phyloP scores from a whole-genome alignment of 2,329 filamentous ascomycete species.

The Pseudocercospora vitis region DNA sequence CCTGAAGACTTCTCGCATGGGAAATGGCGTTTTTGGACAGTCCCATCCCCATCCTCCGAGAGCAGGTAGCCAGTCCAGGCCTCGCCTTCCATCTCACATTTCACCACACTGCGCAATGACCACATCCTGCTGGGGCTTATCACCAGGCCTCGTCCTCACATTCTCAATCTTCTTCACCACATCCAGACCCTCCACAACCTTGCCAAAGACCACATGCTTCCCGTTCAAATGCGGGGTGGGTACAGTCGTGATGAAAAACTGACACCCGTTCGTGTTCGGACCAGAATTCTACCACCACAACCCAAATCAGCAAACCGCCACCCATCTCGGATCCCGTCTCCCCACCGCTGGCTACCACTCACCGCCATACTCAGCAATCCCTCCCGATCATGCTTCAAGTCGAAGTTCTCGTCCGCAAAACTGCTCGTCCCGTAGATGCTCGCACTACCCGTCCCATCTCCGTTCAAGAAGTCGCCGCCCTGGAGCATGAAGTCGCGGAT shows the following conservation, averaged over 20 bases:
- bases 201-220: constrained; percentile 95
- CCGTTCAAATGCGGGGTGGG: constrained; percentile 83
- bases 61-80: neutral
- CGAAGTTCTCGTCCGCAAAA: constrained; percentile 91
- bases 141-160: constrained; percentile 77
- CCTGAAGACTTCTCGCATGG: too few species aligned
- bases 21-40: too few species aligned
- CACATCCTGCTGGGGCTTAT: constrained; percentile 82
- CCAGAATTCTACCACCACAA: constrained; percentile 69
- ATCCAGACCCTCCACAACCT: constrained; percentile 85
- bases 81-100: constrained; percentile 60
- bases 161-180: constrained; percentile 90
- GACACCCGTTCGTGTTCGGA: constrained; percentile 87
- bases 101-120: constrained; percentile 85
- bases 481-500: constrained; percentile 98
- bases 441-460: constrained; percentile 84
- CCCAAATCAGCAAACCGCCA: too few species aligned
- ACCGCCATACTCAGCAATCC: constrained; percentile 93
- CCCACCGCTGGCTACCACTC: constrained; percentile 44
- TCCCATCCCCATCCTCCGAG: neutral
- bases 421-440: constrained; percentile 80
- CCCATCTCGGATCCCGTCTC: too few species aligned
- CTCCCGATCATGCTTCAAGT: constrained; percentile 71
- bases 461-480: constrained; percentile 91
- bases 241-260: constrained; percentile 96